Evolutionary conservation across 2,329 filamentous ascomycete genomes (phyloP).

Genomic region (Neonectria faginata): DNA sequence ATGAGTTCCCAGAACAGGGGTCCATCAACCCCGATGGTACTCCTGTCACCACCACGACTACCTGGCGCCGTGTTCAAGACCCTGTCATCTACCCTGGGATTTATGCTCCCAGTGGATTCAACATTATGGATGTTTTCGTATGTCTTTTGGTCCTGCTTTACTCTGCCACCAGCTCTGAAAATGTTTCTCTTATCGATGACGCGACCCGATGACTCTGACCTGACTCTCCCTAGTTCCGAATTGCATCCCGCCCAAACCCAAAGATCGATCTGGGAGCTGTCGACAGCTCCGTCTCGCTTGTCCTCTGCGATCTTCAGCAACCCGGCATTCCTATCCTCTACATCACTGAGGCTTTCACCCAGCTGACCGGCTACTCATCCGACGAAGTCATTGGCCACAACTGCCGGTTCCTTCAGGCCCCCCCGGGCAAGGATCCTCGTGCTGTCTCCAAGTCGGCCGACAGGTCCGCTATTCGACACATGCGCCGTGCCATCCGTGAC

Average conservation of each 20-base stretch:
- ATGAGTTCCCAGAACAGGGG: conserved; percentile 43
- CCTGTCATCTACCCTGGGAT: conserved; percentile 67
- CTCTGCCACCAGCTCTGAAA: background rate
- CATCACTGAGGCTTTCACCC: conserved; percentile 82
- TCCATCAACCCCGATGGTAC: conserved; percentile 39
- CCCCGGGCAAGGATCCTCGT: conserved; percentile 62
- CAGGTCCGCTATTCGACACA: conserved; percentile 68
- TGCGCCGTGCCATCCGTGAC: conserved; percentile 59
- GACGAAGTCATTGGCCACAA: conserved; percentile 82
- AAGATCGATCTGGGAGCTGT: conserved; percentile 84
- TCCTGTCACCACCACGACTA: conserved; percentile 29
- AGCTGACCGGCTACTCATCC: conserved; percentile 81
- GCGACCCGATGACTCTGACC: conserved; percentile 5
- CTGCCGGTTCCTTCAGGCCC: conserved; percentile 86
- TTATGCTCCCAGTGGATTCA: conserved; percentile 66
- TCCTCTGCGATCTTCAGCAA: conserved; percentile 81
- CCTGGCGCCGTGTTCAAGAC: conserved; percentile 52
- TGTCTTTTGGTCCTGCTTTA: conserved; percentile 37
- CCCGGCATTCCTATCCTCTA: conserved; percentile 86
- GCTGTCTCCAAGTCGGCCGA: conserved; percentile 32
- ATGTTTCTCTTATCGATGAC: background rate
- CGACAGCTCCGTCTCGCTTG: conserved; percentile 85
- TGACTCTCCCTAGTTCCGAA: conserved; percentile 60
- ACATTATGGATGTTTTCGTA: conserved; percentile 68
- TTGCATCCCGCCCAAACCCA: conserved; percentile 77